A percentile compares a stretch with the other conserved stretches of the same genome.
Evolutionary conservation across 202 grass and related monocot species (phyloP).

Genomic region (Schoenoplectus triqueter): DNA sequence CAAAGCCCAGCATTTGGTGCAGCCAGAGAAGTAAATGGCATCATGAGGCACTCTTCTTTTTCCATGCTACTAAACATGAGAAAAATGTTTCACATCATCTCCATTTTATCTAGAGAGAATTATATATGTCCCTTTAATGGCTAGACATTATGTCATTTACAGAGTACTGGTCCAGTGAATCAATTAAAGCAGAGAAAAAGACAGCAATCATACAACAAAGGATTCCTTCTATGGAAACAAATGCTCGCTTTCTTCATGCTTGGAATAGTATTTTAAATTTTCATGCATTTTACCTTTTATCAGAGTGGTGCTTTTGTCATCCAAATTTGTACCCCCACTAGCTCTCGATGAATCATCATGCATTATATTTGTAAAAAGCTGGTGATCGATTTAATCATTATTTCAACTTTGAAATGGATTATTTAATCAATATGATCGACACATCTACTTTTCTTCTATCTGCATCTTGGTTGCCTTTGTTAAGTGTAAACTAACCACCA

Average conservation of each 20-base stretch:
- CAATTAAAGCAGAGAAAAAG: slow-evolving; percentile 15
- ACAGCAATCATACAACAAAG: not conserved
- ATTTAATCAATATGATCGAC: not conserved
- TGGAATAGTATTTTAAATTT: slow-evolving; percentile 37
- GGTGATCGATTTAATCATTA: not conserved
- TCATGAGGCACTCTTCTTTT: slow-evolving; percentile 27
- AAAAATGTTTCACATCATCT: slow-evolving; percentile 20
- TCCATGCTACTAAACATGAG: not conserved
- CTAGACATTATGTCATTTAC: slow-evolving; percentile 4
- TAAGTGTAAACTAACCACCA: not conserved
- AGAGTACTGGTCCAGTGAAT: slow-evolving; percentile 9
- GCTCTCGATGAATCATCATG: slow-evolving; percentile 21
- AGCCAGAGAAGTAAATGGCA: slow-evolving; percentile 26
- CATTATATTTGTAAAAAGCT: not conserved
- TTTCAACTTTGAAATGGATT: not conserved
- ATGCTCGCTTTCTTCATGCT: slow-evolving; percentile 19
- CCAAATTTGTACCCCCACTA: slow-evolving; percentile 9
- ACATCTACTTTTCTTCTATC: not conserved
- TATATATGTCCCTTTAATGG: slow-evolving; percentile 2
- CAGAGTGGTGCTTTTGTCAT: slow-evolving; percentile 1
- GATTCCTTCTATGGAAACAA: slow-evolving; percentile 40
- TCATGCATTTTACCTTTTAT: slow-evolving; percentile 22
- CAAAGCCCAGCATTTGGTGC: slow-evolving; percentile 34
- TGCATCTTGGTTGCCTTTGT: not conserved
- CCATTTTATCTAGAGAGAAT: slow-evolving; percentile 19